Percentiles rank a stretch among this genome's conserved stretches.
Evolutionary conservation across 257 asterid species (phyloP).

Genomic region (Solanum sejunctum): DNA sequence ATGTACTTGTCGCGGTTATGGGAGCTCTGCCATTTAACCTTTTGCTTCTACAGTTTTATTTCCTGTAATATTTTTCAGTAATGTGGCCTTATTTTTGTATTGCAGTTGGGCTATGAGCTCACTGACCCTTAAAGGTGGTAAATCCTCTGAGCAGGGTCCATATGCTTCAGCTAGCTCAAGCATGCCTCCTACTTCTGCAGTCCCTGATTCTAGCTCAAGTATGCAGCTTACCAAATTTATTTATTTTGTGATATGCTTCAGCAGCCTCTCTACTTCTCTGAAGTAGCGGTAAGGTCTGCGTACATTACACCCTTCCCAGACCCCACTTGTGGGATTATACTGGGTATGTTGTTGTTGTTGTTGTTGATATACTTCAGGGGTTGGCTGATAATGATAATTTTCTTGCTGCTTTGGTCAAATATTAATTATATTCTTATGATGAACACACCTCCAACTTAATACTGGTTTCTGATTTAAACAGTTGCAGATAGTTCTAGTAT

Average conservation of each 20-base stretch:
- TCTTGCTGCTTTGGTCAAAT: neutral
- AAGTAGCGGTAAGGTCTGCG: too few relatives aligned
- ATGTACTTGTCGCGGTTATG: neutral
- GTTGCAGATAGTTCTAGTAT: constrained; percentile 35
- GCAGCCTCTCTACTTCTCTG: too few relatives aligned
- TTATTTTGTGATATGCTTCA: neutral
- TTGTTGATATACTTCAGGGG: neutral
- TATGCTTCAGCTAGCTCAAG: constrained; percentile 42
- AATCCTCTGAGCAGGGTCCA: constrained; percentile 63
- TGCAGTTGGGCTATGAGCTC: constrained; percentile 99
- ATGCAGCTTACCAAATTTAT: neutral
- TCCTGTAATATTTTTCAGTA: neutral
- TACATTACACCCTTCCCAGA: too few relatives aligned
- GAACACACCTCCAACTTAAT: constrained; percentile 5
- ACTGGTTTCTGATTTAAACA: constrained; percentile 15
- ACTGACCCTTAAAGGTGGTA: constrained; percentile 68
- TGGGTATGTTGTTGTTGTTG: too few relatives aligned
- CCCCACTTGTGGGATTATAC: too few relatives aligned
- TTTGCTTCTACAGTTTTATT: neutral
- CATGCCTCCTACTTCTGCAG: constrained; percentile 45
- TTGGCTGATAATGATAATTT: neutral
- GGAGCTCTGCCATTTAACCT: neutral
- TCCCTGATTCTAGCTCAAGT: constrained; percentile 63
- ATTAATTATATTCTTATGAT: neutral
- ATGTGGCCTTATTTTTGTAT: neutral